Conservation (phyloP, 192 early-diverging fungal genomes). For the Linnemannia zychae region DNA sequence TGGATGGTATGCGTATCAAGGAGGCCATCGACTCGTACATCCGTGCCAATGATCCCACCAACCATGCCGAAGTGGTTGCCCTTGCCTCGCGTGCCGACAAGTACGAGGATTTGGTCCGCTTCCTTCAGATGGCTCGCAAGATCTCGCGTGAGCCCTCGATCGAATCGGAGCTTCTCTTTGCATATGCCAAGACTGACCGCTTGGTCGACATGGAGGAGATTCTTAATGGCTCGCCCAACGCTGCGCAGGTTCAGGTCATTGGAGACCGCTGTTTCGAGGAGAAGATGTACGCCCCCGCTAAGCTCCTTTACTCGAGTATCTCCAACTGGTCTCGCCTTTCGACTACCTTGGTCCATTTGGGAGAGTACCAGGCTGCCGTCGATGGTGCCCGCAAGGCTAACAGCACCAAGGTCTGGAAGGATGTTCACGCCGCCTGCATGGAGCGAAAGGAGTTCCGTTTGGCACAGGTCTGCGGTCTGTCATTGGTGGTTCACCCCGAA, state of each 20-base stretch:
- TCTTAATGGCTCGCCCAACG: conserved; percentile 86
- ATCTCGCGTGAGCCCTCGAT: conserved; percentile 93
- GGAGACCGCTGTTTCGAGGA: conserved; percentile 97
- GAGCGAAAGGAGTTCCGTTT: conserved; percentile 95
- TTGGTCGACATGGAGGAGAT: conserved; percentile 95
- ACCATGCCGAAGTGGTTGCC: conserved; percentile 91
- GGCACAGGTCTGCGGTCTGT: conserved; percentile 98
- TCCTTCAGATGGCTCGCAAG: conserved; percentile 94
- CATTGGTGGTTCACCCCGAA: conserved; percentile 97
- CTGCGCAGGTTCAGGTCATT: conserved; percentile 92
- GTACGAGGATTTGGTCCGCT: conserved; percentile 94
- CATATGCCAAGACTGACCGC: conserved; percentile 95
- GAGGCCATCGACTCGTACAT: conserved; percentile 99
- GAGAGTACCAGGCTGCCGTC: conserved; percentile 96
- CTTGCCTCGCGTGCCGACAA: conserved; percentile 88
- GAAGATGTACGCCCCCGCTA: conserved; percentile 93
- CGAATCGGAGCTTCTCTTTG: conserved; percentile 95
- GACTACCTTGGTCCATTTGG: conserved; percentile 93
- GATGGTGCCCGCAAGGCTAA: conserved; percentile 99
- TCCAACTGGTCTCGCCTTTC: conserved; percentile 98
- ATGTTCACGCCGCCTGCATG: conserved; percentile 98
- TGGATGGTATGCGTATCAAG: conserved; percentile 90
- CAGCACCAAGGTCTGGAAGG: conserved; percentile 99
- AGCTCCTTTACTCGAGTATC: conserved; percentile 94
- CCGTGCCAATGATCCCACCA: conserved; percentile 91